These are phyloP conservation scores for Colletotrichum liriopes DNA, from an alignment of 2,329 filamentous ascomycete species.

Conservation along the genomic window DNA sequence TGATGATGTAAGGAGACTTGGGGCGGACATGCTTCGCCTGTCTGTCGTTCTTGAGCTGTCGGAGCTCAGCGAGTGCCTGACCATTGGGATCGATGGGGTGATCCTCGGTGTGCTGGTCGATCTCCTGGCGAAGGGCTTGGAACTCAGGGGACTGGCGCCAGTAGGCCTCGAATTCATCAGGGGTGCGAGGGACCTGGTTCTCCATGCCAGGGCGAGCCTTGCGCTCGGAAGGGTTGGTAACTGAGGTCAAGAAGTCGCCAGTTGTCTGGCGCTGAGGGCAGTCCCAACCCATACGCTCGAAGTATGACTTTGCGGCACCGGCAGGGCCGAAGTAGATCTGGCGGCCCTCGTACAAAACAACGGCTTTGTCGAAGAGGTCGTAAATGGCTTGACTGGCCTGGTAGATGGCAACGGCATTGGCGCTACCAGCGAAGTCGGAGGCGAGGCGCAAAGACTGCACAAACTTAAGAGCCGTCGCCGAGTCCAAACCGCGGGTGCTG, in stretches of 20 bases:
- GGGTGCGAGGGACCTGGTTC: constrained; percentile 73
- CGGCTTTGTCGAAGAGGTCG: constrained; percentile 82
- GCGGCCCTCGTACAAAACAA: constrained; percentile 82
- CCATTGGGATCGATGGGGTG: constrained; percentile 59
- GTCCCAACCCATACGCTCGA: constrained; percentile 78
- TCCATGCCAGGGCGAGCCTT: constrained; percentile 71
- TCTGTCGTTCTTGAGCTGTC: constrained; percentile 63
- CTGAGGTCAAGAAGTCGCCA: constrained; percentile 78
- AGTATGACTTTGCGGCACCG: constrained; percentile 73
- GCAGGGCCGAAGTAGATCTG: constrained; percentile 84
- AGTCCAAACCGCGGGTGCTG: constrained; percentile 80
- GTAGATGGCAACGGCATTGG: constrained; percentile 79
- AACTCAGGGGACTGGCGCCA: constrained; percentile 65
- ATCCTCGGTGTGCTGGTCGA: constrained; percentile 64
- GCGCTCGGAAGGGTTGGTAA: constrained; percentile 77
- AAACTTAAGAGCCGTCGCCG: constrained; percentile 81
- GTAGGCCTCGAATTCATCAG: constrained; percentile 76
- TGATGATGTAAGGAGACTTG: constrained; percentile 72
- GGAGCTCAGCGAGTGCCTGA: constrained; percentile 57
- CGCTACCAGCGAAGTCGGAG: constrained; percentile 74
- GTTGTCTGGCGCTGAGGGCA: constrained; percentile 79
- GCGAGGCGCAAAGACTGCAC: constrained; percentile 76
- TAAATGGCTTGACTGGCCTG: constrained; percentile 81
- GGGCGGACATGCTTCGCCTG: constrained; percentile 69
- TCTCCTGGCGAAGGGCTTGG: constrained; percentile 60